Percentiles rank a stretch among this genome's conserved stretches.
phyloP scores from a whole-genome alignment of 2,329 filamentous ascomycete species.

The Tolypocladium guangdongense region DNA sequence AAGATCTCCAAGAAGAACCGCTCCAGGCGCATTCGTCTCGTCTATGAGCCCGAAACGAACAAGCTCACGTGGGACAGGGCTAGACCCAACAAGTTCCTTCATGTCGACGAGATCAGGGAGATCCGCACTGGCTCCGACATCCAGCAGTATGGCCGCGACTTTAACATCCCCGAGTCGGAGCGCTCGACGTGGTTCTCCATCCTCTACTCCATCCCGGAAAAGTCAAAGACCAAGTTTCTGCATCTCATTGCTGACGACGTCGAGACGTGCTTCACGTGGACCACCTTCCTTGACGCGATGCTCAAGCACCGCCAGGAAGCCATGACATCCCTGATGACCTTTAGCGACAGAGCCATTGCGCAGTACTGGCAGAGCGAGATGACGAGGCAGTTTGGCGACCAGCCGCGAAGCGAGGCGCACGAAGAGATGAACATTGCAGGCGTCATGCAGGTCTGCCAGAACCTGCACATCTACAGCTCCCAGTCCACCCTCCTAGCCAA shows the following conservation, averaged over 20 bases:
- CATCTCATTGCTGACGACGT: conserved; percentile 74
- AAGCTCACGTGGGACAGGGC: conserved; percentile 81
- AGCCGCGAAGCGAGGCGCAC: conserved; percentile 39
- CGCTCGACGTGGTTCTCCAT: conserved; percentile 81
- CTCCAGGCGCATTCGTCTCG: conserved; percentile 56
- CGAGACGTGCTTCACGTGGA: conserved; percentile 68
- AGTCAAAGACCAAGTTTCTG: conserved; percentile 74
- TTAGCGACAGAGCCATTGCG: conserved; percentile 70
- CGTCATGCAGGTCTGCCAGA: conserved; percentile 75
- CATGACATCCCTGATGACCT: conserved; percentile 81
- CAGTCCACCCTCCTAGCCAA: conserved; percentile 60
- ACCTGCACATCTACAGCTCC: conserved; percentile 84
- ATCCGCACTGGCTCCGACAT: conserved; percentile 77
- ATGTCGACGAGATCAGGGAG: conserved; percentile 91
- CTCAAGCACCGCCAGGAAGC: conserved; percentile 78
- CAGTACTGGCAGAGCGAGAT: conserved; percentile 84
- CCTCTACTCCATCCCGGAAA: conserved; percentile 69
- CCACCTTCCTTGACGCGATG: conserved; percentile 70
- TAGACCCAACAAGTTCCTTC: conserved; percentile 72
- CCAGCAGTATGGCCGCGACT: conserved; percentile 80
- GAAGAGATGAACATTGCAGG: conserved; percentile 68
- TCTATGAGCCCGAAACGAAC: conserved; percentile 71
- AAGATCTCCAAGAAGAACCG: conserved; percentile 82
- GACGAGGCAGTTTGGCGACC: conserved; percentile 51
- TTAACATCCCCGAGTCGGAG: conserved; percentile 54